Base-by-base conservation (phyloP, 2,329 filamentous ascomycete genomes). In the Aspergillus arachidicola region DNA sequence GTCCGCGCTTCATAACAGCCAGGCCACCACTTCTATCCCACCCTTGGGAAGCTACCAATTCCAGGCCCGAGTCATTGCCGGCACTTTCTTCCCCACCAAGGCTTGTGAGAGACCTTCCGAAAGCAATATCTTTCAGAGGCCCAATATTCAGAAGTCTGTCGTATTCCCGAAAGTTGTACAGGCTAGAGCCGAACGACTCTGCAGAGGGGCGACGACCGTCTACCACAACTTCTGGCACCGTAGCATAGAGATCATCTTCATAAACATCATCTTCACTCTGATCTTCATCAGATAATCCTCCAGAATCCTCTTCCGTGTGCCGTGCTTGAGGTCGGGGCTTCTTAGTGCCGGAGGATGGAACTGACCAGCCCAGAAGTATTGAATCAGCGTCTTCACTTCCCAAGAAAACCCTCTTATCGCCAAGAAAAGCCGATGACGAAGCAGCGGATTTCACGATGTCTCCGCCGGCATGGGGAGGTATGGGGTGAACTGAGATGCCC, bases 351-450 rank as follows among this genome's bases (percentile, higher is more conserved):
- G 81, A 79, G 59, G 88, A 85, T 68, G 89, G 90, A 66, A 86
- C 86, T 43, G 86, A 88, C 90, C 93, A 97, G 26, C 91, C 90
- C 30, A 99, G 75, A 4, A 99, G 84, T 1, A 92, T 76, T 0
- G 94, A 96, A 69, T 98, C 92, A 10, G 89, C 86, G 60, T 90
- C 87, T 73, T 96, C 92, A 71, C 92, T 96, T 14, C 94, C 95
- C 28, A 96, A 79, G 73, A 99, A 99, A 36, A 98, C 75, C 21
- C 85, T 84, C 12, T 89, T 88, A 59, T 87, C 86, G 4, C 87
- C 86, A 3, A 98, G 76, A 59, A 84, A 86, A 28, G 88, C 87
- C 2, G 92, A 85, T 65, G 91, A 93, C 1, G 92, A 90, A 30
- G 89, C 86, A 26, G 85, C 81, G 48, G 85, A 84, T 56, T 85